Conservation (phyloP, 345 rosid species). For the Cardamine resedifolia region DNA sequence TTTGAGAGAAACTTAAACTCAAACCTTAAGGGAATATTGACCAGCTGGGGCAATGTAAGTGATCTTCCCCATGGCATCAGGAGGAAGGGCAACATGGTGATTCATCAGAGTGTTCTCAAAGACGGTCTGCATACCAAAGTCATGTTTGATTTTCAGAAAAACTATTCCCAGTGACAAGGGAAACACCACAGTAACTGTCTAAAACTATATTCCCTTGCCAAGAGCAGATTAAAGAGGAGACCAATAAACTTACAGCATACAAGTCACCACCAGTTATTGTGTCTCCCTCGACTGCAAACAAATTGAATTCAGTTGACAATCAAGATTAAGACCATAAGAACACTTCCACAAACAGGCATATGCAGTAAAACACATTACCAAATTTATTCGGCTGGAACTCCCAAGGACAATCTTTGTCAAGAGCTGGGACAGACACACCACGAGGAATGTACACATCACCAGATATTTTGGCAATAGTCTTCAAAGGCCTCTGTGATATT, state of each 20-base stretch:
- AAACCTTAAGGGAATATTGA: slow-evolving; percentile 94
- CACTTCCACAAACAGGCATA: not conserved
- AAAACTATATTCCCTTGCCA: slow-evolving; percentile 13
- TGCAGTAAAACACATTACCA: slow-evolving; percentile 49
- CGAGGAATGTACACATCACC: slow-evolving; percentile 99
- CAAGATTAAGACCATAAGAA: slow-evolving; percentile 11
- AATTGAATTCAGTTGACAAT: slow-evolving; percentile 21
- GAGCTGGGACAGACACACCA: slow-evolving; percentile 97
- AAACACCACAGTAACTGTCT: slow-evolving; percentile 3
- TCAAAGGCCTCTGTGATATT: slow-evolving; percentile 82
- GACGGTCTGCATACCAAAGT: slow-evolving; percentile 64
- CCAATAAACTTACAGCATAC: slow-evolving; percentile 79
- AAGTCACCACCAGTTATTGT: slow-evolving; percentile 96
- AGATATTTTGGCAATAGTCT: slow-evolving; percentile 88
- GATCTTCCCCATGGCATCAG: slow-evolving; percentile 97
- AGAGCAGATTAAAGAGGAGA: slow-evolving; percentile 17
- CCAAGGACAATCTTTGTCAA: slow-evolving; percentile 93
- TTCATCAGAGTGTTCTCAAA: slow-evolving; percentile 92
- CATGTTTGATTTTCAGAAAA: slow-evolving; percentile 25
- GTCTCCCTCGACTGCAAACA: slow-evolving; percentile 88
- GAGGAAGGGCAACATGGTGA: slow-evolving; percentile 89
- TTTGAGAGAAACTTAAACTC: slow-evolving; percentile 20
- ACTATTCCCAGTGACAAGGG: not conserved
- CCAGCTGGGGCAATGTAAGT: slow-evolving; percentile 95
- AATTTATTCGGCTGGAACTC: slow-evolving; percentile 89